Evolutionary conservation across 495 filamentous ascomycete species (phyloP).

Genomic region (Podospora appendiculata): DNA sequence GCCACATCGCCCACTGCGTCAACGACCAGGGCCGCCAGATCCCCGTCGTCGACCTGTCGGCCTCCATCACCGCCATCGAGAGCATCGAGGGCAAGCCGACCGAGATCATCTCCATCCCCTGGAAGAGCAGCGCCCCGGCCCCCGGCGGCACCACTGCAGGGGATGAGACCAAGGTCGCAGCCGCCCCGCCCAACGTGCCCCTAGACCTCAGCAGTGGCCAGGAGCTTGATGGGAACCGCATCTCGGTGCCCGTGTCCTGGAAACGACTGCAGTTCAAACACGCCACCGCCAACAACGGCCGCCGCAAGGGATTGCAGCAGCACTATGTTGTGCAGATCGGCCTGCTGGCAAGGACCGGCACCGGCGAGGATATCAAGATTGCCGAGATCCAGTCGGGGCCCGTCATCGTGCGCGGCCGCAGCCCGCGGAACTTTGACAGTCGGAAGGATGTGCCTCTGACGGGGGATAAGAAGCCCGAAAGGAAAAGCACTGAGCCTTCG

Average conservation of each 20-base stretch:
- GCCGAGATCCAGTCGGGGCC: slow-evolving; percentile 57
- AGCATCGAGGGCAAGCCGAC: slow-evolving; percentile 81
- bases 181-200: slow-evolving; percentile 50
- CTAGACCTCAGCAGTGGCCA: slow-evolving; percentile 68
- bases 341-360: slow-evolving; percentile 50
- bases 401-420: slow-evolving; percentile 62
- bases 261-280: slow-evolving; percentile 89
- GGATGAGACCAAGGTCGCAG: slow-evolving; percentile 40
- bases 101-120: slow-evolving; percentile 88
- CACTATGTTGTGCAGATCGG: slow-evolving; percentile 63
- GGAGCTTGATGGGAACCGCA: slow-evolving; percentile 53
- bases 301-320: slow-evolving; percentile 62
- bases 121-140: slow-evolving; percentile 69
- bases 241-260: slow-evolving; percentile 77
- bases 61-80: slow-evolving; percentile 79
- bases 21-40: slow-evolving; percentile 72
- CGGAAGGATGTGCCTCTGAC: slow-evolving; percentile 58
- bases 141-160: slow-evolving; percentile 31
- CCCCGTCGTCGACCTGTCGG: slow-evolving; percentile 64
- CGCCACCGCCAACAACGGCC: slow-evolving; percentile 79
- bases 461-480: slow-evolving; percentile 32
- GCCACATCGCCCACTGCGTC: slow-evolving; percentile 62
- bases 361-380: slow-evolving; percentile 49
- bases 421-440: slow-evolving; percentile 61
- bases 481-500: slow-evolving; percentile 10